Evolutionary conservation across 108 stramenopile species (phyloP), one percentile per base, ranked within the genome.

Genomic region (Cyclotella atomus): DNA sequence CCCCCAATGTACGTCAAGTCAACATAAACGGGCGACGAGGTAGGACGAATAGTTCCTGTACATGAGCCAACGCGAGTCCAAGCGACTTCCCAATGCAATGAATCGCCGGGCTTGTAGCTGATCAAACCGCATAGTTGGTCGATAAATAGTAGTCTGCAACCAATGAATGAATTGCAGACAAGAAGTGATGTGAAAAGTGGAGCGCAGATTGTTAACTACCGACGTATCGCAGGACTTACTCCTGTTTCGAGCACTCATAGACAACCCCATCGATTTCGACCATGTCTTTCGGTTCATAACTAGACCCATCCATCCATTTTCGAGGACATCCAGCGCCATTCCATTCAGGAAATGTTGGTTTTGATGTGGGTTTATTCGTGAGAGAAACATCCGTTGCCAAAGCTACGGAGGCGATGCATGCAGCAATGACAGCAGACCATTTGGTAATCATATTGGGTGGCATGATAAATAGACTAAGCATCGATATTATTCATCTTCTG

Each of bases 21-120:
- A n/a, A 20, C 14, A n/a, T 49, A 20, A 17, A 4, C 47, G 10
- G 47, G 47, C 17, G 47, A 19, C 10, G 47, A n/a, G 14, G 47
- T 19, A n/a, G 47, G 19, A 4, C 4, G 17, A 49, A 49, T 19
- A 15, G 47, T 4, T 3, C 47, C 47, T n/a, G 47, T 19, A 20
- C 47, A 49, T n/a, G 47, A 49, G 14, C 47, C 47, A n/a, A 49
- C 17, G 47, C 47, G 47, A 17, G 47, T 49, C 47, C 47, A 49
- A 3, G 47, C 47, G 19, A 49, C 19, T 15, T 49, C 47, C 47
- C 47, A 49, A 20, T 49, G 19, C n/a, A 49, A 20, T 3, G 47
- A 49, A n/a, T 49, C 47, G 47, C 47, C 47, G 14, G 47, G 47
- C 47, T 49, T 49, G 19, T 49, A 49, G n/a, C 47, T 20, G 3